Evolutionary conservation across 495 filamentous ascomycete species (phyloP).

Genomic region (Penicillium pulvis): DNA sequence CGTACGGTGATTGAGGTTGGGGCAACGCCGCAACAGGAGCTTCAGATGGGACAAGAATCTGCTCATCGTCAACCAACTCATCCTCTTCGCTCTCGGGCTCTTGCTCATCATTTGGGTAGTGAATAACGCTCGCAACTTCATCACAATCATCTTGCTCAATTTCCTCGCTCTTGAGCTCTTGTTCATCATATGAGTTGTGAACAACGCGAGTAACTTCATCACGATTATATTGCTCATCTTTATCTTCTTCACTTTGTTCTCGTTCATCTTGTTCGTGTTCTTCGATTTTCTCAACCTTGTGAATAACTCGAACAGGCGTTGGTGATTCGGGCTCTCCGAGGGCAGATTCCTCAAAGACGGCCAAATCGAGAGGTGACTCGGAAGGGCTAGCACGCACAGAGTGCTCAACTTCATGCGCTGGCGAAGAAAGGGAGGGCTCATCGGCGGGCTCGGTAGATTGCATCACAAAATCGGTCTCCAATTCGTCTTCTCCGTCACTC

Average conservation of each 20-base stretch:
- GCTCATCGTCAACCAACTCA: constrained; percentile 25
- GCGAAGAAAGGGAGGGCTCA: neutral
- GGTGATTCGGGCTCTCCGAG: constrained; percentile 7
- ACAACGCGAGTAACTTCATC: neutral
- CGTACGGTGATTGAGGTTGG: constrained; percentile 19
- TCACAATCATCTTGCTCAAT: neutral
- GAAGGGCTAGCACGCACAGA: neutral
- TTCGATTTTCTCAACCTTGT: neutral
- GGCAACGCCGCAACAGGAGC: neutral
- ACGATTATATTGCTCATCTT: constrained; percentile 4
- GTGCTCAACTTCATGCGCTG: neutral
- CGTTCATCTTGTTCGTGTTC: constrained; percentile 1
- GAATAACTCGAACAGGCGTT: neutral
- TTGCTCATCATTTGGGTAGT: constrained; percentile 15
- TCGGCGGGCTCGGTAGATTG: neutral
- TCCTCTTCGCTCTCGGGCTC: constrained; percentile 20
- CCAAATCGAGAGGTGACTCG: constrained; percentile 11
- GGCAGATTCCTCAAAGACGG: constrained; percentile 2
- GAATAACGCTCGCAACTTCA: constrained; percentile 1
- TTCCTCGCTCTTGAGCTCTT: constrained; percentile 22
- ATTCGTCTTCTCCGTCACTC: neutral
- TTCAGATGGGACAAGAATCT: constrained; percentile 21
- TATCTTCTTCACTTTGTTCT: constrained; percentile 7
- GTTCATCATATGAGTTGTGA: constrained; percentile 11
- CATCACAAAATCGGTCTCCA: neutral